Evolutionary conservation across 2,329 filamentous ascomycete species (phyloP).

Genomic region (Thermoascus crustaceus): DNA sequence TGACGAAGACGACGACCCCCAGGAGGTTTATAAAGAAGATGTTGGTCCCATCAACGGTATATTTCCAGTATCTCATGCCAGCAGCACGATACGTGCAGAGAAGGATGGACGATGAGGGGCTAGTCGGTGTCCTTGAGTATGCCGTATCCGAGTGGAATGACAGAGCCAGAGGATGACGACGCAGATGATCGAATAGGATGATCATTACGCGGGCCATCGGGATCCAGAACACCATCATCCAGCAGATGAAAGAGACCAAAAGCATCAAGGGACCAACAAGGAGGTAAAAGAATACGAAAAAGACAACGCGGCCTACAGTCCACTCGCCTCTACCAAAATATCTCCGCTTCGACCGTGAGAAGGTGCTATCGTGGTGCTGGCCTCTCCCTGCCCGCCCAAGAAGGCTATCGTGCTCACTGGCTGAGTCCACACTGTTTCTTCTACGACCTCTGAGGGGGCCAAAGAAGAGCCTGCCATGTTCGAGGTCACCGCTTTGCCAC

Average conservation of each 20-base stretch:
- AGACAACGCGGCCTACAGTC: conserved; percentile 89
- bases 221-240: conserved; percentile 95
- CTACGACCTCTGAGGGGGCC: conserved; percentile 84
- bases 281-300: conserved; percentile 94
- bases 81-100: conserved; percentile 96
- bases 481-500: conserved; percentile 95
- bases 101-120: conserved; percentile 74
- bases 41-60: conserved; percentile 95
- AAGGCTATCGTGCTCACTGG: conserved; percentile 81
- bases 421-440: conserved; percentile 80
- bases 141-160: conserved; percentile 84
- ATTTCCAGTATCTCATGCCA: conserved; percentile 96
- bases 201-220: conserved; percentile 96
- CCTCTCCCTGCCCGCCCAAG: conserved; percentile 59
- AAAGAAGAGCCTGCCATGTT: conserved; percentile 93
- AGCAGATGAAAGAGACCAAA: conserved; percentile 79
- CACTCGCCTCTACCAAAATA: conserved; percentile 93
- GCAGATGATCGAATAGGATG: conserved; percentile 81
- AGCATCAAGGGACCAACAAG: conserved; percentile 80
- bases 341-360: conserved; percentile 60
- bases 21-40: conserved; percentile 98
- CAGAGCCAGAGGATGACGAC: conserved; percentile 83
- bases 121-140: conserved; percentile 61
- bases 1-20: conserved; percentile 85
- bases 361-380: conserved; percentile 34